Conservation (phyloP, 2,329 filamentous ascomycete genomes). For the Phyllosticta capitalensis region DNA sequence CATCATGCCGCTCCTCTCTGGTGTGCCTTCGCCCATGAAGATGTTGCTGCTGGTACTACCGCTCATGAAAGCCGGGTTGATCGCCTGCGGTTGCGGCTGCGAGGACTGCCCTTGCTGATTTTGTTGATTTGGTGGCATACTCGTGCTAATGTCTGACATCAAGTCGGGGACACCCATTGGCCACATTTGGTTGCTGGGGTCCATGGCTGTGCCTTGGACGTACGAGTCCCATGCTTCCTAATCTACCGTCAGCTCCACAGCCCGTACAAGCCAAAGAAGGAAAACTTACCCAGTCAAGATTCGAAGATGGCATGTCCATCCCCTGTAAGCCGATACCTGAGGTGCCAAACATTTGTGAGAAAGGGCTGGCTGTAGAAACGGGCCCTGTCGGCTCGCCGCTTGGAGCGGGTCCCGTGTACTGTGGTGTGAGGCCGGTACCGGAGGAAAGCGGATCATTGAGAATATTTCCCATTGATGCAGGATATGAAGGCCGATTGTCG, state of each 20-base stretch:
- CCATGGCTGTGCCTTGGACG: constrained; percentile 48
- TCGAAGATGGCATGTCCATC: constrained; percentile 44
- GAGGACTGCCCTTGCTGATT: constrained; percentile 17
- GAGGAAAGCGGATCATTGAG: constrained; percentile 23
- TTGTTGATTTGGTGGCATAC: constrained; percentile 17
- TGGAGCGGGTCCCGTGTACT: constrained; percentile 19
- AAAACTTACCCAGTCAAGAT: constrained; percentile 53
- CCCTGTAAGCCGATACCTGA: constrained; percentile 37
- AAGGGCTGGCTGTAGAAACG: constrained; percentile 41
- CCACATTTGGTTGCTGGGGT: constrained; percentile 33
- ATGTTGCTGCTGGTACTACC: constrained; percentile 19
- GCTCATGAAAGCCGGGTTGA: constrained; percentile 22
- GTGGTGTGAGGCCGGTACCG: constrained; percentile 25
- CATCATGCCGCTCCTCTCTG: constrained; percentile 8
- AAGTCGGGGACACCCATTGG: constrained; percentile 29
- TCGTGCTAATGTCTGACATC: constrained; percentile 7
- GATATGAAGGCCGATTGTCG: constrained; percentile 25
- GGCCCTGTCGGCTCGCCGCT: constrained; percentile 24
- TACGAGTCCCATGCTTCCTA: constrained; percentile 62
- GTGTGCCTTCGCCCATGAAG: constrained; percentile 31
- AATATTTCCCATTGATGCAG: constrained; percentile 29
- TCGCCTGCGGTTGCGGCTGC: background rate
- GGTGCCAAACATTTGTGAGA: constrained; percentile 45
- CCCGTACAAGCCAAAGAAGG: constrained; percentile 11
- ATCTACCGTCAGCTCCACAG: constrained; percentile 18